A percentile compares a stretch with the other conserved stretches of the same genome.
Evolutionary conservation across 805 yeast species (phyloP).

Genomic region (Kazachstania bromeliacearum): DNA sequence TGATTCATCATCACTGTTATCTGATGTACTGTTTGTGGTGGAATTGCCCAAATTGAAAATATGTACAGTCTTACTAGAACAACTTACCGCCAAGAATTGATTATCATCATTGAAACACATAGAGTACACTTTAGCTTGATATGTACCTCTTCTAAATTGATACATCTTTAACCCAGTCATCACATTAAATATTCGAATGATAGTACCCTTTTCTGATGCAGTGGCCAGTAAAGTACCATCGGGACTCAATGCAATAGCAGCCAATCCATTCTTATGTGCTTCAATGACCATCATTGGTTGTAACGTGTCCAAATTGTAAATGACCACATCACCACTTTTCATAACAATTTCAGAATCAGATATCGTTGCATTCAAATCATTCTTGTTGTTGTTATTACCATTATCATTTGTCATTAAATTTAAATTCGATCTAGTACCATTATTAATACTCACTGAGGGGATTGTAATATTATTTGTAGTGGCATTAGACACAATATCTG

Average conservation of each 20-base stretch:
- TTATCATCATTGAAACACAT: constrained; percentile 67
- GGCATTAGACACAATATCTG: constrained; percentile 23
- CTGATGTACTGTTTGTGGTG: background rate
- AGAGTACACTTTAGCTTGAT: constrained; percentile 71
- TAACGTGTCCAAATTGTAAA: constrained; percentile 51
- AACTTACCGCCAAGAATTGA: constrained; percentile 66
- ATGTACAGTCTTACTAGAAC: constrained; percentile 88
- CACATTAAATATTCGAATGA: constrained; percentile 57
- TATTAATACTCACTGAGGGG: constrained; percentile 4
- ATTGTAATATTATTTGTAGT: constrained; percentile 25
- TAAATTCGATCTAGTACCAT: background rate
- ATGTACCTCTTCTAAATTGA: constrained; percentile 71
- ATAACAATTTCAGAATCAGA: constrained; percentile 9
- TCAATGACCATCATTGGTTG: constrained; percentile 62
- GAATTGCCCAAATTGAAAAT: constrained; percentile 55
- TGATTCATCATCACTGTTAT: constrained; percentile 18
- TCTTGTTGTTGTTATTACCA: constrained; percentile 6
- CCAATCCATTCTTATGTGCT: constrained; percentile 63
- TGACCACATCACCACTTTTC: constrained; percentile 55
- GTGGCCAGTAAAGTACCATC: constrained; percentile 66
- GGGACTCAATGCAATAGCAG: constrained; percentile 50
- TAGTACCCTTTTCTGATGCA: constrained; percentile 71
- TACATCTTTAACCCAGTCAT: constrained; percentile 52
- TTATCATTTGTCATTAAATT: background rate
- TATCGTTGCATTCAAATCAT: constrained; percentile 5